Percentiles rank a stretch among this genome's conserved stretches.
Evolutionary conservation across 129 eudicot genomes (phyloP).

Genomic region (Heracleum sosnowskyi): DNA sequence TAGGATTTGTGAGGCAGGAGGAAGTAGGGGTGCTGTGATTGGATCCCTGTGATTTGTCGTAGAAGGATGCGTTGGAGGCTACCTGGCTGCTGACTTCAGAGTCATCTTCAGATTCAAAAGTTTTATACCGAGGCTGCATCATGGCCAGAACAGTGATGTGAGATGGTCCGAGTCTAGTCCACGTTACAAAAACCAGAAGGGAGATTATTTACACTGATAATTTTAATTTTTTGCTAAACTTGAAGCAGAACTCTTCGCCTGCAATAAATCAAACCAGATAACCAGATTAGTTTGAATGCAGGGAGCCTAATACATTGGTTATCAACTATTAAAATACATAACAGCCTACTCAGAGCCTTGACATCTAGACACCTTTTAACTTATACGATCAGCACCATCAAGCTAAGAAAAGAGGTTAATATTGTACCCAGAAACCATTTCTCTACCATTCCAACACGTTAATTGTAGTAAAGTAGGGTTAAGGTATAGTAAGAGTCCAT

Average conservation of each 20-base stretch:
- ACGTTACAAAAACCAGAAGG: not conserved
- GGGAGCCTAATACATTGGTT: not conserved
- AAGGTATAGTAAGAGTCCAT: not conserved
- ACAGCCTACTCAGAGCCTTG: not conserved
- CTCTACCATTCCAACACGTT: not conserved
- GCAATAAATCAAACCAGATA: not conserved
- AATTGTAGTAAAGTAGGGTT: not conserved
- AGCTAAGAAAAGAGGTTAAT: not conserved
- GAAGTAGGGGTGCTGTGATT: constrained; percentile 26
- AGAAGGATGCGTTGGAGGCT: constrained; percentile 35
- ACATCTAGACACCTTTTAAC: not conserved
- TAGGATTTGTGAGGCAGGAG: constrained; percentile 18
- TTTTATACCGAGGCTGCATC: constrained; percentile 44
- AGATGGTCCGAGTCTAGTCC: not conserved
- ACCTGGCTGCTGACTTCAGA: constrained; percentile 49
- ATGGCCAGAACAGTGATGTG: not conserved
- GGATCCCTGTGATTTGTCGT: constrained; percentile 26
- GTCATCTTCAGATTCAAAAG: constrained; percentile 49
- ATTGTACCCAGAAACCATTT: not conserved
- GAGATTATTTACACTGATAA: not conserved
- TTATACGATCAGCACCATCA: not conserved
- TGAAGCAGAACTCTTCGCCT: not conserved
- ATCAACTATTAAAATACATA: not conserved
- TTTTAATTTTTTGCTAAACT: not conserved
- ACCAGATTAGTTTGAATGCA: not conserved